A percentile compares a stretch with the other conserved stretches of the same genome.
phyloP scores from a whole-genome alignment of 306 rosid species.

The Lathyrus sativus region DNA sequence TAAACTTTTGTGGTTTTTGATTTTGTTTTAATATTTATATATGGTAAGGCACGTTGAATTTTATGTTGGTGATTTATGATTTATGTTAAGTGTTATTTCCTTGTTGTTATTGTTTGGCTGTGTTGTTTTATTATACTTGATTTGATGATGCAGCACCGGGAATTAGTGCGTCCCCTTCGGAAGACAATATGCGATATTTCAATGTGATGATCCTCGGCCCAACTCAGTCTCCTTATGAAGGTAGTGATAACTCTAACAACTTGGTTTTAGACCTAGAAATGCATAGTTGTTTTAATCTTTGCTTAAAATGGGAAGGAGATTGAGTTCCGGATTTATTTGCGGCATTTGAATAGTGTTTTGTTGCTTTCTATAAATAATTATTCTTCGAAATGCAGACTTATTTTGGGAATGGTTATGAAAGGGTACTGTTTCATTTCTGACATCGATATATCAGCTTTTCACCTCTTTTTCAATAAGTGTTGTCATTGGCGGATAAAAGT shows the following conservation, averaged over 20 bases:
- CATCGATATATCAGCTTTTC: neutral
- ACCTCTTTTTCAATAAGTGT: neutral
- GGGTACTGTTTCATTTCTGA: neutral
- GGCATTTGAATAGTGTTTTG: constrained; percentile 6
- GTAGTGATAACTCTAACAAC: constrained; percentile 48
- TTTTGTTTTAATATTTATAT: neutral
- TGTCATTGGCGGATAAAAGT: too few species aligned
- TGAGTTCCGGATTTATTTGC: neutral
- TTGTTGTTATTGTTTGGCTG: constrained; percentile 8
- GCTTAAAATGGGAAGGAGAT: constrained; percentile 1
- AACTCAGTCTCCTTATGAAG: constrained; percentile 97
- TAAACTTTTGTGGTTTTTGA: constrained; percentile 20
- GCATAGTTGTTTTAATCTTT: neutral
- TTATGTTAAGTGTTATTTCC: constrained; percentile 16
- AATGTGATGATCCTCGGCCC: constrained; percentile 99
- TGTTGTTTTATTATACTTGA: constrained; percentile 39
- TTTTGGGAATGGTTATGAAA: neutral
- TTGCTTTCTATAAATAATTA: neutral
- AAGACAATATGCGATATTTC: constrained; percentile 95
- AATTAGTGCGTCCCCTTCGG: constrained; percentile 96
- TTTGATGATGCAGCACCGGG: constrained; percentile 80
- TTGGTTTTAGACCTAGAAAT: constrained; percentile 7
- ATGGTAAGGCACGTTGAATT: neutral
- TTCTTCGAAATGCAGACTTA: neutral
- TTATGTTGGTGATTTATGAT: constrained; percentile 13